Conservation (phyloP, 2,329 filamentous ascomycete species). For the Thermomyces lanuginosus region DNA sequence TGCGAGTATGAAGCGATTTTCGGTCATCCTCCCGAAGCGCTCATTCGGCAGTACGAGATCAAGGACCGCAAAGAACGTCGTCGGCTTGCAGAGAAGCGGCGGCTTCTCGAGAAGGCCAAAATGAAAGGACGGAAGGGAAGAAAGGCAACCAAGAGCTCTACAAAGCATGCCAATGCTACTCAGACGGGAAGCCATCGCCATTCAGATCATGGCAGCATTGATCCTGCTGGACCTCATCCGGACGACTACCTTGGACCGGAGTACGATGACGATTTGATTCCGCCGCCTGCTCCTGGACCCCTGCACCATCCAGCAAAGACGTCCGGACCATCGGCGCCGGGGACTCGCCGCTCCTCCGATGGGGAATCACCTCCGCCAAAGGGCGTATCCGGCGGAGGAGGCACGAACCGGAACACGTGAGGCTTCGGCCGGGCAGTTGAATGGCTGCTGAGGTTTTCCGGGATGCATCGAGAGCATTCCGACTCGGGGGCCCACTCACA, state of each 20-base stretch:
- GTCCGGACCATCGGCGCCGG: slow-evolving; percentile 26
- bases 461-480: background rate
- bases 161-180: slow-evolving; percentile 28
- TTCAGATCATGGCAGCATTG: slow-evolving; percentile 22
- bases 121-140: slow-evolving; percentile 81
- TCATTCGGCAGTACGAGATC: slow-evolving; percentile 85
- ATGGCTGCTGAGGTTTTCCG: background rate
- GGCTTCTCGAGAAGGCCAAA: slow-evolving; percentile 81
- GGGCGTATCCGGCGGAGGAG: slow-evolving; percentile 3
- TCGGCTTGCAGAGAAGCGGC: slow-evolving; percentile 67
- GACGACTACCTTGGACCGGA: slow-evolving; percentile 35
- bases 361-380: slow-evolving; percentile 2
- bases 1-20: slow-evolving; percentile 97
- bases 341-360: slow-evolving; percentile 2
- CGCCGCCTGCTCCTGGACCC: slow-evolving; percentile 19
- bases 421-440: slow-evolving; percentile 3
- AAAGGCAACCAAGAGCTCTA: slow-evolving; percentile 56
- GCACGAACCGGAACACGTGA: slow-evolving; percentile 18
- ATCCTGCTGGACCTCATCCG: slow-evolving; percentile 29
- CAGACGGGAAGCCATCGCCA: slow-evolving; percentile 23
- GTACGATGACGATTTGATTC: slow-evolving; percentile 34
- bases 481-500: background rate
- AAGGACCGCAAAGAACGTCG: slow-evolving; percentile 78
- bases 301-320: slow-evolving; percentile 46
- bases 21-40: slow-evolving; percentile 63